Percentiles rank a stretch among this genome's conserved stretches.
Evolutionary conservation across 108 stramenopile genomes (phyloP).

Genomic region (Cyclotella kingstonii): DNA sequence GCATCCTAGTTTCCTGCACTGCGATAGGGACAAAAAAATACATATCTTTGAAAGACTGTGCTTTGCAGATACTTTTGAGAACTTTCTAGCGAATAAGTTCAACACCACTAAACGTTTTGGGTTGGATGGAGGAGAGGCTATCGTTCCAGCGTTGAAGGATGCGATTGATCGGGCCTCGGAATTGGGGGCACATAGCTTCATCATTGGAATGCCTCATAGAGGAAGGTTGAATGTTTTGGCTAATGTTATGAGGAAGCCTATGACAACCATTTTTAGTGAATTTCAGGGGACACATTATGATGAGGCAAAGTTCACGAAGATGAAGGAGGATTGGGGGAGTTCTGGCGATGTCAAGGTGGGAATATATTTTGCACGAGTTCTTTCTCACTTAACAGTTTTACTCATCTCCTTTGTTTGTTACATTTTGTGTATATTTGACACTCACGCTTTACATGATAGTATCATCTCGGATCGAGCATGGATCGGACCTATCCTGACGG

Average conservation of each 20-base stretch:
- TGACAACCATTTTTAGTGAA: slow-evolving; percentile 96
- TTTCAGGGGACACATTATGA: slow-evolving; percentile 96
- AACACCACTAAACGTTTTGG: slow-evolving; percentile 99
- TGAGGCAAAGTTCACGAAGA: slow-evolving; percentile 70
- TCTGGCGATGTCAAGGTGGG: slow-evolving; percentile 93
- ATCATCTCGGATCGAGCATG: slow-evolving; percentile 98
- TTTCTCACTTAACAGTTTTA: background rate
- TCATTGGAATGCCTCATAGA: slow-evolving; percentile 99
- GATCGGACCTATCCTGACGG: slow-evolving; percentile 98
- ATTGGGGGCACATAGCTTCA: slow-evolving; percentile 93
- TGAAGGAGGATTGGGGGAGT: slow-evolving; percentile 77
- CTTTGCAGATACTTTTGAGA: slow-evolving; percentile 97
- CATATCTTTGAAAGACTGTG: slow-evolving; percentile 94
- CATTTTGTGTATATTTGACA: too few species aligned
- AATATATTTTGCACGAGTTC: background rate
- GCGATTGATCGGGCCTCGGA: slow-evolving; percentile 95
- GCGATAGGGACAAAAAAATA: slow-evolving; percentile 83
- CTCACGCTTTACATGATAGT: too few species aligned
- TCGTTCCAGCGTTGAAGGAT: slow-evolving; percentile 94
- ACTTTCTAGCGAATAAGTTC: slow-evolving; percentile 95
- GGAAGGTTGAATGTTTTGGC: slow-evolving; percentile 97
- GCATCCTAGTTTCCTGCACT: slow-evolving; percentile 76
- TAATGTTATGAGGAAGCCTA: slow-evolving; percentile 99
- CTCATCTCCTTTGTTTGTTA: background rate
- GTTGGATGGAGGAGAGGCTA: slow-evolving; percentile 95